phyloP scores from a whole-genome alignment of 306 rosid species.

The Canavalia gladiata region DNA sequence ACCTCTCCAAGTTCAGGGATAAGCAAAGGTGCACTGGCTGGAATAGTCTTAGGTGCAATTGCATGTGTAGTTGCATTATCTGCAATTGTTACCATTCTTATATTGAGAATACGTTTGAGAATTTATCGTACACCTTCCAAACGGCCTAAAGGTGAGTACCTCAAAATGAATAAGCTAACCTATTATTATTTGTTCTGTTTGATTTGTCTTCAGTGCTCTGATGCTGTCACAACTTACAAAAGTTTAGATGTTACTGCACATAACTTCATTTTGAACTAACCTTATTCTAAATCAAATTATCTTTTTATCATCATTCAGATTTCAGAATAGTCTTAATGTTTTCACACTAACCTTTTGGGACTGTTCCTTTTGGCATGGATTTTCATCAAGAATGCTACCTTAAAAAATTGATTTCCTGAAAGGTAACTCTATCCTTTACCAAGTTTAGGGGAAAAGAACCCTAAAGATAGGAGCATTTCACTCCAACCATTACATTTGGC shows the following conservation, averaged over 20 bases:
- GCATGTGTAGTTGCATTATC: conserved; percentile 69
- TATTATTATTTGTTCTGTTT: not conserved
- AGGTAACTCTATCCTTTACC: no score
- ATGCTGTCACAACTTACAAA: not conserved
- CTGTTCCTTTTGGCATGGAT: no score
- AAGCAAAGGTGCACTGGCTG: conserved; percentile 77
- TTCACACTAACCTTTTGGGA: not conserved
- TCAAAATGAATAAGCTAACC: conserved; percentile 5
- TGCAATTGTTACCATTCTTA: conserved; percentile 64
- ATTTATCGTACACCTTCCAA: conserved; percentile 50
- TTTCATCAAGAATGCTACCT: no score
- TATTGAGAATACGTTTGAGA: conserved; percentile 58
- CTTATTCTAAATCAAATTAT: not conserved
- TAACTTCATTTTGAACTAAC: not conserved
- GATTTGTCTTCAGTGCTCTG: conserved; percentile 3
- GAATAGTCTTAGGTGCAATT: conserved; percentile 75
- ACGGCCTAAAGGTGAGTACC: conserved; percentile 75
- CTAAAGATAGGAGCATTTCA: not conserved
- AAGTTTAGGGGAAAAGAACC: no score
- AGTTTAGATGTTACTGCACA: not conserved
- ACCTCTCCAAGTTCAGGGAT: conserved; percentile 57
- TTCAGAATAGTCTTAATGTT: not conserved
- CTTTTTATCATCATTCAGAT: not conserved
- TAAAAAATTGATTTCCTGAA: no score
- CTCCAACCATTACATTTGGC: not conserved